A percentile compares a stretch with the other conserved stretches of the same genome.
Evolutionary conservation across 768 basidiomycete genomes (phyloP).

Genomic region (Leccinellum albellum): DNA sequence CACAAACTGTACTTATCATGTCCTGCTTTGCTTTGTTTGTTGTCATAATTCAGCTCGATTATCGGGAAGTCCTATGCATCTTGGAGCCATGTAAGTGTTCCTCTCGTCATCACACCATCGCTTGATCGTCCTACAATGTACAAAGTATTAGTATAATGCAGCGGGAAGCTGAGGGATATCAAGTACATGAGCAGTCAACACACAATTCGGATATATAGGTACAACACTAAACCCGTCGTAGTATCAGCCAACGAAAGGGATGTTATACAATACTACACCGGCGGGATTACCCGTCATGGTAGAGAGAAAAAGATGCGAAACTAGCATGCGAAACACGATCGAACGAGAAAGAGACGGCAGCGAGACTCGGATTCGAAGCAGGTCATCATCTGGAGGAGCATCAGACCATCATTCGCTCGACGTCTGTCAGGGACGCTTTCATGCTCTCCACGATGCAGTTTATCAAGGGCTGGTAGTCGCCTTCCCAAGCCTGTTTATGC

Average conservation of each 20-base stretch:
- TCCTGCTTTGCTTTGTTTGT: not conserved
- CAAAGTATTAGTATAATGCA: not conserved
- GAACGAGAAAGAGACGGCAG: not conserved
- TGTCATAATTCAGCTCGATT: too few species aligned
- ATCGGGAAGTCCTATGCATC: too few species aligned
- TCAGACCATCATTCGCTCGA: slow-evolving; percentile 31
- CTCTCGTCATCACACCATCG: not conserved
- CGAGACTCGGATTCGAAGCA: not conserved
- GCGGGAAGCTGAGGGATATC: not conserved
- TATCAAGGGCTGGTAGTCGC: slow-evolving; percentile 31
- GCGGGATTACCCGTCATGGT: not conserved
- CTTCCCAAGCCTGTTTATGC: slow-evolving; percentile 30
- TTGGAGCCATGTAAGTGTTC: too few species aligned
- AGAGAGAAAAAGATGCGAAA: not conserved
- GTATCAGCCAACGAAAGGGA: not conserved
- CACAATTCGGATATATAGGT: not conserved
- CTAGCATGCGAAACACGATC: not conserved
- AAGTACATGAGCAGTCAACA: not conserved
- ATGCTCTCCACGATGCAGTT: slow-evolving; percentile 29
- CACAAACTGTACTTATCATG: not conserved
- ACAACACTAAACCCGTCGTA: not conserved
- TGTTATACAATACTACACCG: not conserved
- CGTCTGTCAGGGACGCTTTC: slow-evolving; percentile 22
- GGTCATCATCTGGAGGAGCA: not conserved
- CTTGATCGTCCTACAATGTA: not conserved